Evolutionary conservation across 129 eudicot species (phyloP), one percentile per base, ranked within the genome.

Genomic region (Cynara cardunculus): DNA sequence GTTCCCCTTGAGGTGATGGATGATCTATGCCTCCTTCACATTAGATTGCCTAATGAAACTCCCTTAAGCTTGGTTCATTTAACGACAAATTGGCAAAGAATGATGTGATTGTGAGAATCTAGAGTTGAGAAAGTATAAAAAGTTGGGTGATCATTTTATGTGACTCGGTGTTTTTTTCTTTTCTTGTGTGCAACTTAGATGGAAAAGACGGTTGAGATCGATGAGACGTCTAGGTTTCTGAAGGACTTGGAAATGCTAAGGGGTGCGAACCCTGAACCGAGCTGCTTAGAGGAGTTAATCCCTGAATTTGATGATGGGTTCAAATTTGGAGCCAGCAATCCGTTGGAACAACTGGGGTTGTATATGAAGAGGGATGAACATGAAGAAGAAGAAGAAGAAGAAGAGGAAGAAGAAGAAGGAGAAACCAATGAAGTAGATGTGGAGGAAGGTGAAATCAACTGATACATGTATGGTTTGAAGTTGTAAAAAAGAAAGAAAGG

Each of bases 201-300:
- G 81, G 98, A 93, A 74, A 87, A 91, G 87, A 93, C 98, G 1
- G 96, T 92, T 72, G 99, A 95, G 59, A 95, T 95, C 19, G 89
- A 91, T 27, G 99, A 87, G 89, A 85, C 83, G 28, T 83, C 89
- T 16, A 86, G 87, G 82, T 92, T 92, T 79, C 87, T 94, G 31
- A 86, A 94, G 69, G 97, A 94, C 86, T 83, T 94, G 78, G 99
- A 90, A 53, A 87, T 92, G 97, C 86, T 94, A 3, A 87, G 90
- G 69, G 70, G 88, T 10, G 90, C 83, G 10, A 93, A 86, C 0
- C 77, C 81, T 3, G 98, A 90, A 12, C 89, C 86, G 73, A 84
- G 86, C 27, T 82, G 79, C 67, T 88, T 88, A 11, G 81, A 82
- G 1, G 97, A 90, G 80, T 74, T 87, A 13, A 90, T 92, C 80